Base-by-base conservation (phyloP, 1,284 basidiomycete genomes). In the Anthracocystis panici-leucophaei region DNA sequence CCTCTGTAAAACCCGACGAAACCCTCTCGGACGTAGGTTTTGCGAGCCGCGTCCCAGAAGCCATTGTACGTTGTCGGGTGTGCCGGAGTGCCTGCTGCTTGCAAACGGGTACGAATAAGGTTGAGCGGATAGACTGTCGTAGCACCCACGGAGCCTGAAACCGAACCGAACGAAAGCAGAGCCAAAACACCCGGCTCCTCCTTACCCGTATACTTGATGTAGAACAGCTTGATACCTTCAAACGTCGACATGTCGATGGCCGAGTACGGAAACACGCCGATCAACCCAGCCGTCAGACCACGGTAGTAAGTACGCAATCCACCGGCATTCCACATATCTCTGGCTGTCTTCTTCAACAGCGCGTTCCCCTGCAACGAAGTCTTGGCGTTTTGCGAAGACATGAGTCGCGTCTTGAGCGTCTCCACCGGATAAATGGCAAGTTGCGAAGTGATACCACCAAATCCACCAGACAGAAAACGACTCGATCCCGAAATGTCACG, bases 1-100 rank as follows among this genome's bases (percentile, higher is more conserved):
- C 96, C 96, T 50, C 95, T 91, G 87, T 99, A 99, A 86, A 99
- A 94, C 2, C 96, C 96, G 72, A 91, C 89, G 91, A 94, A 93
- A 0, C 96, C 96, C 84, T 98, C 96, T 21, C 90, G 89, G 52
- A 89, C 88, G 85, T 92, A 92, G 21, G 96, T 98, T 84, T 91
- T 92, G 48, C 88, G 85, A 7, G 90, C 89, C 7, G 97, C 97
- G 84, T 99, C 97, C 86, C 89, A 86, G 67, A 96, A 91, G 25
- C 95, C 95, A 3, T 89, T 90, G 86, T 99, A 99, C 18, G 65
- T 65, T 2, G 61, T 42, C 5, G 73, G 83, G 56, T 85, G 83
- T 1, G 82, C 80, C 0, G 82, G 82, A 3, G 82, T 84, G 1
- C 97, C 97, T 0, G 94, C 95, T 2, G 97, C 97, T 86, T 99